These are phyloP conservation scores for Botryosphaeria dothidea DNA, from an alignment of 2,329 filamentous ascomycete species.

Conservation along the genomic window DNA sequence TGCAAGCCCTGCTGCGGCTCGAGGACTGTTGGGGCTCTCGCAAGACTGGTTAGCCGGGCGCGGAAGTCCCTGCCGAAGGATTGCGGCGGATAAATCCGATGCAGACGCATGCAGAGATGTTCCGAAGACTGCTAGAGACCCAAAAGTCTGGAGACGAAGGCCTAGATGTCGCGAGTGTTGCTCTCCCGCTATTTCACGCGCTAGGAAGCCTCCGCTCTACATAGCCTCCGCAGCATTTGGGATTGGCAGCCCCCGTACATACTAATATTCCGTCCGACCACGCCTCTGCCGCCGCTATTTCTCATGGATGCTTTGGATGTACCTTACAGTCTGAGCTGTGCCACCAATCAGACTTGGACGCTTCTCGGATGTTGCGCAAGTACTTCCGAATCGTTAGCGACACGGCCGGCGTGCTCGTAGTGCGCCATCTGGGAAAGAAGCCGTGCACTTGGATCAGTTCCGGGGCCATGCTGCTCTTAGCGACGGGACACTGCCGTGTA, in stretches of 20 bases:
- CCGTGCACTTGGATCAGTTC: not conserved
- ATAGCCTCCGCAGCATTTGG: not conserved
- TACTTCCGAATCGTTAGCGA: not conserved
- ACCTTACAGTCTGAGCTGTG: not conserved
- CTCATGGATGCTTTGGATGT: not conserved
- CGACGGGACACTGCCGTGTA: not conserved
- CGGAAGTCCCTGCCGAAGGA: no score
- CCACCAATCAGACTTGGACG: not conserved
- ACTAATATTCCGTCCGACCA: not conserved
- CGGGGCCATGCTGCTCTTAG: not conserved
- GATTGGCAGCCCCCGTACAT: not conserved
- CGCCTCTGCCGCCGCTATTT: not conserved
- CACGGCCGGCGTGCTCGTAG: not conserved
- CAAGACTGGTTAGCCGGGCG: no score
- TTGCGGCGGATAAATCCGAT: no score
- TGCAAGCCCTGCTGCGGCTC: no score
- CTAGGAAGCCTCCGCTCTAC: not conserved
- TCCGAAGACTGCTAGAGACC: not conserved
- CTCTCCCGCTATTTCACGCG: not conserved
- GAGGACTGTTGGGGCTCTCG: no score
- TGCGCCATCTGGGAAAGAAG: not conserved
- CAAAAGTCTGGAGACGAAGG: not conserved
- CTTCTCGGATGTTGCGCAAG: not conserved
- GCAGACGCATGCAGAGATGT: not conserved
- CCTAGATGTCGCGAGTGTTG: not conserved